Percentiles rank a stretch among this genome's conserved stretches.
phyloP scores from a whole-genome alignment of 2,329 filamentous ascomycete genomes.

The Zasmidium citrigriseum region DNA sequence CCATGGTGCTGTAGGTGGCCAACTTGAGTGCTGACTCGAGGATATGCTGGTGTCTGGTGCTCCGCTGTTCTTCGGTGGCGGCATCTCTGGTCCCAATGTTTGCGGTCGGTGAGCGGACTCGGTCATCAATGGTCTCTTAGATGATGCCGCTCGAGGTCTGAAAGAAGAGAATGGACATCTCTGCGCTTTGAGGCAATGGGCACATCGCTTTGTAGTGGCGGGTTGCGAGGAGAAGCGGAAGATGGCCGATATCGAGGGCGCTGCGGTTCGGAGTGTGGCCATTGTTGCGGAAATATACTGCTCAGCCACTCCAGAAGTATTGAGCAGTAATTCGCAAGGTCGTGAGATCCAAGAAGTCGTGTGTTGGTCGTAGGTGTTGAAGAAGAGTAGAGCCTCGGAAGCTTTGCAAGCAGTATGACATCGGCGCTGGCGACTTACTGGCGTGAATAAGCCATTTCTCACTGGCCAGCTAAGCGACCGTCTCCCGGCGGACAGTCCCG shows the following conservation, averaged over 20 bases:
- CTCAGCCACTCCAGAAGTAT: not conserved
- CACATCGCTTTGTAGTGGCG: slow-evolving; percentile 36
- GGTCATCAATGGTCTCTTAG: slow-evolving; percentile 64
- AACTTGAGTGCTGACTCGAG: slow-evolving; percentile 49
- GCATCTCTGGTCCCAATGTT: slow-evolving; percentile 56
- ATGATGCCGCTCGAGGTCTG: slow-evolving; percentile 45
- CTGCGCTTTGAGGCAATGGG: slow-evolving; percentile 43
- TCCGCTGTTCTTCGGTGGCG: slow-evolving; percentile 59
- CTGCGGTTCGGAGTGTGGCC: slow-evolving; percentile 32
- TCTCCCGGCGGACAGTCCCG: not conserved
- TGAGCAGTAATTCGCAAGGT: not conserved
- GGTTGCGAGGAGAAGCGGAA: slow-evolving; percentile 39
- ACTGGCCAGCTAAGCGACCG: too few relatives aligned
- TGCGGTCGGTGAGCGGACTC: slow-evolving; percentile 65
- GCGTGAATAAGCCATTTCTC: too few relatives aligned
- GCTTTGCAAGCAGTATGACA: slow-evolving; percentile 1
- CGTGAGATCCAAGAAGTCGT: not conserved
- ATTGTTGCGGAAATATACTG: slow-evolving; percentile 17
- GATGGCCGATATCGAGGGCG: slow-evolving; percentile 34
- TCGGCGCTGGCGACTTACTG: not conserved
- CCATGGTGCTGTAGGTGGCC: slow-evolving; percentile 51
- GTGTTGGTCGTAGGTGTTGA: not conserved
- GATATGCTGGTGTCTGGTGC: slow-evolving; percentile 64
- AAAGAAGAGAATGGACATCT: slow-evolving; percentile 47
- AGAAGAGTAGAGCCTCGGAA: not conserved